Evolutionary conservation across 371 early-diverging fungal genomes (phyloP).

Genomic region (Haplosporangium sp.): DNA sequence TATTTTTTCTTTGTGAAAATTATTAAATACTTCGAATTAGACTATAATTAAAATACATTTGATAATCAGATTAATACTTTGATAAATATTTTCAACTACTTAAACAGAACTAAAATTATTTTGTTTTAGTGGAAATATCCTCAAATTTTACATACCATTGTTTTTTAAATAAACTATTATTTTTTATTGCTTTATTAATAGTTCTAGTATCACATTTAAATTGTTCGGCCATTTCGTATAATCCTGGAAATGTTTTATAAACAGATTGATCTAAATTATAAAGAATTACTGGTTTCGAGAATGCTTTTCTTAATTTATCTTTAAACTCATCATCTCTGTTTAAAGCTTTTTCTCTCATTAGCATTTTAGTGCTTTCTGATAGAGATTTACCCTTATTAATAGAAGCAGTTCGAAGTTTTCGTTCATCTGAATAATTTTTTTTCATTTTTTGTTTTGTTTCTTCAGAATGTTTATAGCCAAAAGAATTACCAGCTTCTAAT

Average conservation of each 20-base stretch:
- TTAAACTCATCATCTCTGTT: constrained; percentile 11
- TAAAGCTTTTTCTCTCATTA: constrained; percentile 43
- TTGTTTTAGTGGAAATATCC: constrained; percentile 26
- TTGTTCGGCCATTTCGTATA: constrained; percentile 31
- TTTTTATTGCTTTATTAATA: constrained; percentile 35
- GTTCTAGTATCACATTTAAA: constrained; percentile 45
- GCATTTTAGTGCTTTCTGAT: constrained; percentile 17
- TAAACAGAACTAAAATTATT: constrained; percentile 14
- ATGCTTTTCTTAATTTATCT: constrained; percentile 21
- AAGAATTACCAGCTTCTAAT: constrained; percentile 50
- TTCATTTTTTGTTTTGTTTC: constrained; percentile 46
- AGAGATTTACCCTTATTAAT: constrained; percentile 37
- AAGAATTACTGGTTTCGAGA: constrained; percentile 27
- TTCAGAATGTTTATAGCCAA: constrained; percentile 57
- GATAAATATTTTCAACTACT: too few species aligned
- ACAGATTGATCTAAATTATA: constrained; percentile 43
- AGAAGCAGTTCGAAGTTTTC: constrained; percentile 17
- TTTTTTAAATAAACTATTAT: constrained; percentile 47
- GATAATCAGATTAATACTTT: neutral
- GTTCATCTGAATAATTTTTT: constrained; percentile 38
- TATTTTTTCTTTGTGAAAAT: constrained; percentile 50
- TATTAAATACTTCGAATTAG: constrained; percentile 28
- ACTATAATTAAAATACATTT: constrained; percentile 35
- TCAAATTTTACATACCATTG: constrained; percentile 55
- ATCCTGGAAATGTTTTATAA: constrained; percentile 27